A percentile compares a stretch with the other conserved stretches of the same genome.
These are phyloP conservation scores for Krasilnikovozyma curviuscula DNA, from an alignment of 768 basidiomycete genomes.

Conservation along the genomic window DNA sequence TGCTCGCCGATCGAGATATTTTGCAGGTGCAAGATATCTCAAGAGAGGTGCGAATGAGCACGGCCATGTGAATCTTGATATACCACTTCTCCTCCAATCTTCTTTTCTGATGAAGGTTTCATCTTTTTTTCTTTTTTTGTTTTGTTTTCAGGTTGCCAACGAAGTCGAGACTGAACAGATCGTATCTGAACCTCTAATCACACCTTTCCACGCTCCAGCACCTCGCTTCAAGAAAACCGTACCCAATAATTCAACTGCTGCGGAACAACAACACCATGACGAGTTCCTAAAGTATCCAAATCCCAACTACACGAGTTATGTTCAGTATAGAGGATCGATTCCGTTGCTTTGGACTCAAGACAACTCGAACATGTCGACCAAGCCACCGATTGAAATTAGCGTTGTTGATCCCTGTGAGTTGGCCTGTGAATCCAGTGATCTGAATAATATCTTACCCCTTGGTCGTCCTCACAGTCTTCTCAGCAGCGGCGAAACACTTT, in stretches of 20 bases:
- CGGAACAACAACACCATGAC: neutral
- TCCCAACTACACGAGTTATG: constrained; percentile 83
- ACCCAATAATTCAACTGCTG: neutral
- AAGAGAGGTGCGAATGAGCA: constrained; percentile 86
- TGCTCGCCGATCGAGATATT: constrained; percentile 80
- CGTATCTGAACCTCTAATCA: constrained; percentile 71
- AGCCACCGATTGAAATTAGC: constrained; percentile 89
- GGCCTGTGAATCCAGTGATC: neutral
- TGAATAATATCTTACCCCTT: neutral
- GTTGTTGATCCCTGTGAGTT: neutral
- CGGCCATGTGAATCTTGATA: constrained; percentile 36
- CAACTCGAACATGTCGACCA: constrained; percentile 66
- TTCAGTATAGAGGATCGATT: constrained; percentile 56
- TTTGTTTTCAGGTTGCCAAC: constrained; percentile 62
- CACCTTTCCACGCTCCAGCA: constrained; percentile 63
- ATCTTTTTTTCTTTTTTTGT: neutral
- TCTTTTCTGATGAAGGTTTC: neutral
- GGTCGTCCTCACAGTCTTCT: constrained; percentile 85
- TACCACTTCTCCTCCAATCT: neutral
- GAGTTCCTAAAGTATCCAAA: constrained; percentile 17
- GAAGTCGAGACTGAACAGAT: constrained; percentile 99
- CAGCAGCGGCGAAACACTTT: constrained; percentile 81
- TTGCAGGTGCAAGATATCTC: constrained; percentile 82
- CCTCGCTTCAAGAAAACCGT: constrained; percentile 20
- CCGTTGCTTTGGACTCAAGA: constrained; percentile 97